These are phyloP conservation scores for Kwoniella sp. DNA, from an alignment of 768 basidiomycete species.

Conservation along the genomic window DNA sequence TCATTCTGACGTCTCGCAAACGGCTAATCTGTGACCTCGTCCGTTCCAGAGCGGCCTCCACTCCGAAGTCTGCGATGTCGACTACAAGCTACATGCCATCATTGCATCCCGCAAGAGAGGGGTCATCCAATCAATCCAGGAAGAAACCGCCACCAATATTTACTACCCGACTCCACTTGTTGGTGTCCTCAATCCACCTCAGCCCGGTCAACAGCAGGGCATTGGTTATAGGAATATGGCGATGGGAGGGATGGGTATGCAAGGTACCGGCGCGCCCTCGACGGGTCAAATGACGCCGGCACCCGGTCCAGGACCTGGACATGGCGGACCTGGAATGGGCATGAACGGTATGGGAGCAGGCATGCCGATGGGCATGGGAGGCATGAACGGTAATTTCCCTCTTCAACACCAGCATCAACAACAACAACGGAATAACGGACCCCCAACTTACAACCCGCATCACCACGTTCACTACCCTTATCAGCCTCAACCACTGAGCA, in stretches of 20 bases:
- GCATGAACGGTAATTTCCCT: slow-evolving; percentile 25
- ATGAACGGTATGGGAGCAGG: slow-evolving; percentile 23
- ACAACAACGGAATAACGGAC: slow-evolving; percentile 23
- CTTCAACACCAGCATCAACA: slow-evolving; percentile 28
- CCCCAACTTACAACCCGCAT: slow-evolving; percentile 44
- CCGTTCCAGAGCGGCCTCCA: slow-evolving; percentile 79
- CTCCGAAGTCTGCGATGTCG: slow-evolving; percentile 87
- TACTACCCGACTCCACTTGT: slow-evolving; percentile 90
- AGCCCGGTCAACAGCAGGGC: slow-evolving; percentile 26
- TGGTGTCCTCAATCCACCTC: slow-evolving; percentile 70
- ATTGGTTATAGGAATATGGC: slow-evolving; percentile 27
- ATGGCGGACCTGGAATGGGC: slow-evolving; percentile 12
- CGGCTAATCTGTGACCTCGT: not conserved
- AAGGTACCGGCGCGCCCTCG: slow-evolving; percentile 9
- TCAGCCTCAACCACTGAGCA: slow-evolving; percentile 41
- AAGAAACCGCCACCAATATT: slow-evolving; percentile 96
- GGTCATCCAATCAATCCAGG: slow-evolving; percentile 86
- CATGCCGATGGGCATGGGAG: slow-evolving; percentile 26
- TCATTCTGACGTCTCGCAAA: not conserved
- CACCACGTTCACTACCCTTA: slow-evolving; percentile 50
- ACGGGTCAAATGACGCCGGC: slow-evolving; percentile 13
- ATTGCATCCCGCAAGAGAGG: slow-evolving; percentile 85
- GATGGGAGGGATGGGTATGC: slow-evolving; percentile 25
- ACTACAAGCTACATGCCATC: slow-evolving; percentile 89
- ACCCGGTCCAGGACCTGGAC: slow-evolving; percentile 8